phyloP scores from a whole-genome alignment of 129 eudicot species.

The Escallonia herrerae region DNA sequence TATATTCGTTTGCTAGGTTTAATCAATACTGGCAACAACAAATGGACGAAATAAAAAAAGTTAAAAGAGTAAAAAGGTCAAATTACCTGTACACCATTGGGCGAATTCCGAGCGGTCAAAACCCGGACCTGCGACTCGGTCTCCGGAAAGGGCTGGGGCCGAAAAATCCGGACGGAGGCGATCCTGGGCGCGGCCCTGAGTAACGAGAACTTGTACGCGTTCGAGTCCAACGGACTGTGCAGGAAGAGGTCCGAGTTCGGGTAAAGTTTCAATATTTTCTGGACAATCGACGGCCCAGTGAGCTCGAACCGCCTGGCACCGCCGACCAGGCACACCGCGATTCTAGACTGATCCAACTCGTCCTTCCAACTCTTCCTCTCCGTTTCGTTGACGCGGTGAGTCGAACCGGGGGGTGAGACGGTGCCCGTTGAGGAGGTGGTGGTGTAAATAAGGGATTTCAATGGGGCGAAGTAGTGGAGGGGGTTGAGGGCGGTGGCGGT shows the following conservation, averaged over 20 bases:
- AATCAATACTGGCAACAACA: too few species aligned
- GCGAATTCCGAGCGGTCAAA: slow-evolving; percentile 63
- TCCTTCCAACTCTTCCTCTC: not conserved
- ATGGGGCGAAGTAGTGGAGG: slow-evolving; percentile 19
- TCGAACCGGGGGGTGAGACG: not conserved
- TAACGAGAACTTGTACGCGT: slow-evolving; percentile 51
- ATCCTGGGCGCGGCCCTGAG: slow-evolving; percentile 57
- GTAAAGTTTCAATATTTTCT: slow-evolving; percentile 45
- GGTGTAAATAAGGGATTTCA: slow-evolving; percentile 20
- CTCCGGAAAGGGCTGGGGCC: slow-evolving; percentile 42
- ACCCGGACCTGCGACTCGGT: slow-evolving; percentile 58
- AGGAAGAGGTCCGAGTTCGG: slow-evolving; percentile 68
- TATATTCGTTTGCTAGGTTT: too few species aligned
- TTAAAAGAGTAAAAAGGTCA: not conserved
- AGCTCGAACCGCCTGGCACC: slow-evolving; percentile 89
- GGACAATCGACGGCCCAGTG: slow-evolving; percentile 77
- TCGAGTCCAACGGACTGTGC: slow-evolving; percentile 64
- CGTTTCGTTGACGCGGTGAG: not conserved
- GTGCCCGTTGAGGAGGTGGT: not conserved
- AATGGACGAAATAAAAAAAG: not conserved
- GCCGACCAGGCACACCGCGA: slow-evolving; percentile 90
- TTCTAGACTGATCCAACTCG: slow-evolving; percentile 39
- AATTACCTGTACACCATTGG: slow-evolving; percentile 87
- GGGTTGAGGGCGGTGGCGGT: slow-evolving; percentile 16
- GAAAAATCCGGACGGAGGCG: slow-evolving; percentile 47